Evolutionary conservation across 1,139 yeast genomes (phyloP), one percentile per base, ranked within the genome.

Genomic region (Magnusiomyces suaveolens): DNA sequence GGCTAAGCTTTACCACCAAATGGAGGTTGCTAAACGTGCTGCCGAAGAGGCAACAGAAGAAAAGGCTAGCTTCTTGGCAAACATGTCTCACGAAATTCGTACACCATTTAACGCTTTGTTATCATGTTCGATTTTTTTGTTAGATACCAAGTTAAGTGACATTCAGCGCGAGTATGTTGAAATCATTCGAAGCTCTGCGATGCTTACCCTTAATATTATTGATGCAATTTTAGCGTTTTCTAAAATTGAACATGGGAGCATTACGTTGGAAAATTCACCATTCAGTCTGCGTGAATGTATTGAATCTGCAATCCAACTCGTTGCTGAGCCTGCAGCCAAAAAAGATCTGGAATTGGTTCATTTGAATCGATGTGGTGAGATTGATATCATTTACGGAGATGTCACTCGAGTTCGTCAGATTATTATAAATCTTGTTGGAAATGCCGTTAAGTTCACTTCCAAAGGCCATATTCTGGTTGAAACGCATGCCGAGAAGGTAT

Each of bases 21-120:
- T 79, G 76, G 79, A 75, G 60, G 57, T 74, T 26, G 82, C 83
- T 2, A 79, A 77, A 62, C 69, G 72, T 57, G 77, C 81, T 1
- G 83, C 83, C 0, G 83, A 79, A 60, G 82, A 77, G 54, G 83
- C 83, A 0, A 79, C 82, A 0, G 79, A 78, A 2, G 83, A 78
- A 60, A 79, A 78, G 66, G 81, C 83, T 1, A 75, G 80, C 53
- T 79, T 79, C 59, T 63, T 79, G 54, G 82, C 82, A n/a, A 79
- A 79, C 58, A 79, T 54, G 56, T 77, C 81, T 0, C 82, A 79
- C 63, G 83, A 79, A 62, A 79, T 79, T 51, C 66, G 83, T 57
- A 79, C 83, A 0, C 83, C 83, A 0, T 79, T 79, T 66, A 79
- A 79, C 63, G 79, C 82, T 0, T 66, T 80, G 51, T 67, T 79